Conservation (phyloP, 345 rosid species). For the Litchi chinensis region DNA sequence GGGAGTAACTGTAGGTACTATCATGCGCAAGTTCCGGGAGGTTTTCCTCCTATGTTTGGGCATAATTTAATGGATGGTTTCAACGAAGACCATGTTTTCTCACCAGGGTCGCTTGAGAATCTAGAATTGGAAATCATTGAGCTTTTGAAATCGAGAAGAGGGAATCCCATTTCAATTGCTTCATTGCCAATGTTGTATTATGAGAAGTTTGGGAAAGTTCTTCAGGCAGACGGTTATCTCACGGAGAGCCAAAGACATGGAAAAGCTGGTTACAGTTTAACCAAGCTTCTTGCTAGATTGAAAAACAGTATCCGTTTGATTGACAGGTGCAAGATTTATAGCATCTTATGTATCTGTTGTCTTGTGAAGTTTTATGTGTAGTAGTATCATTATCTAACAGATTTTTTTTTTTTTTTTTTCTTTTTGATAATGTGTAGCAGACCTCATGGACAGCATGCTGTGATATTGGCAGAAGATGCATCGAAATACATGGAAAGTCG, state of each 20-base stretch:
- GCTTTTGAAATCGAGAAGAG: constrained; percentile 57
- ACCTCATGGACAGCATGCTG: constrained; percentile 78
- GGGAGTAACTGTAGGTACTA: constrained; percentile 62
- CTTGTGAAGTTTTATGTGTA: not conserved
- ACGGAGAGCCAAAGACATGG: constrained; percentile 81
- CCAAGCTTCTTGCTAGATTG: constrained; percentile 64
- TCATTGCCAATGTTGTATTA: constrained; percentile 66
- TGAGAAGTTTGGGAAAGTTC: constrained; percentile 60
- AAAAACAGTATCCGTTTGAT: constrained; percentile 46
- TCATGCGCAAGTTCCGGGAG: constrained; percentile 46
- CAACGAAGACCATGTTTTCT: constrained; percentile 44
- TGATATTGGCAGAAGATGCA: constrained; percentile 63
- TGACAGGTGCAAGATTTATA: constrained; percentile 46
- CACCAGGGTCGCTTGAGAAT: constrained; percentile 46
- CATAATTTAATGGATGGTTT: constrained; percentile 27
- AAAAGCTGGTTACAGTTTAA: constrained; percentile 65
- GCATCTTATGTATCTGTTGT: not conserved
- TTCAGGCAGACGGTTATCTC: constrained; percentile 73
- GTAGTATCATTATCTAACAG: not conserved
- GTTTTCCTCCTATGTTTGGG: constrained; percentile 35
- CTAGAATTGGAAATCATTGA: constrained; percentile 56
- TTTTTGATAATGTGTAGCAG: constrained; percentile 36
- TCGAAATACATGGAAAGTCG: constrained; percentile 43
- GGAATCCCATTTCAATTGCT: constrained; percentile 66
- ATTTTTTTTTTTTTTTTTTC: not conserved